A percentile compares a stretch with the other conserved stretches of the same genome.
Conservation (phyloP, 1,139 yeast genomes). For the Meyerozyma athensensis region DNA sequence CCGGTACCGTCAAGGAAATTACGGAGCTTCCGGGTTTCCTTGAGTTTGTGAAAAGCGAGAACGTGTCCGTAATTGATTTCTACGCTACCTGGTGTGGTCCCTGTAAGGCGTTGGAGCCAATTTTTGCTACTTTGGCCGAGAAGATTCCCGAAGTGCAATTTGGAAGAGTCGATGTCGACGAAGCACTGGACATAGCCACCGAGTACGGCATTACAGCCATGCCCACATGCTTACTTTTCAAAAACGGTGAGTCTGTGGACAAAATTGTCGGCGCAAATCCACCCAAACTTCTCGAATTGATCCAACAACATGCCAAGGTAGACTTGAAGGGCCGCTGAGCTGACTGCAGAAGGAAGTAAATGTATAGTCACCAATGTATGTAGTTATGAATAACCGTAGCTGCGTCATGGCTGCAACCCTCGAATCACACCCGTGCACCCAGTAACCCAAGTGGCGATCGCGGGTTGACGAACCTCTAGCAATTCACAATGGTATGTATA, state of each 20-base stretch:
- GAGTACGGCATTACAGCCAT: constrained; percentile 30
- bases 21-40: constrained; percentile 13
- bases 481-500: not conserved
- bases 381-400: no score
- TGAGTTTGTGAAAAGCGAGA: constrained; percentile 20
- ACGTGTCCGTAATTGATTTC: constrained; percentile 35
- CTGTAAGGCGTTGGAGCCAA: constrained; percentile 40
- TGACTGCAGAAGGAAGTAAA: not conserved
- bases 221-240: constrained; percentile 33
- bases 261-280: constrained; percentile 32
- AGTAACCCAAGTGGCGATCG: constrained; percentile 1
- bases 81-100: constrained; percentile 49
- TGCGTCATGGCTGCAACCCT: no score
- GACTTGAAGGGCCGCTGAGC: constrained; percentile 9
- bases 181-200: constrained; percentile 25
- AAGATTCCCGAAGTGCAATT: constrained; percentile 37
- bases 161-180: constrained; percentile 35
- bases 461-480: not conserved
- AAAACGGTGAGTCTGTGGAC: constrained; percentile 25
- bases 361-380: not conserved
- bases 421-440: not conserved
- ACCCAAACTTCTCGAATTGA: constrained; percentile 21
- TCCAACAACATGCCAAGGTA: constrained; percentile 21
- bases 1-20: not conserved
- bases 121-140: constrained; percentile 30